These are phyloP conservation scores for Niebla homalea DNA, from an alignment of 495 filamentous ascomycete species.

Conservation along the genomic window DNA sequence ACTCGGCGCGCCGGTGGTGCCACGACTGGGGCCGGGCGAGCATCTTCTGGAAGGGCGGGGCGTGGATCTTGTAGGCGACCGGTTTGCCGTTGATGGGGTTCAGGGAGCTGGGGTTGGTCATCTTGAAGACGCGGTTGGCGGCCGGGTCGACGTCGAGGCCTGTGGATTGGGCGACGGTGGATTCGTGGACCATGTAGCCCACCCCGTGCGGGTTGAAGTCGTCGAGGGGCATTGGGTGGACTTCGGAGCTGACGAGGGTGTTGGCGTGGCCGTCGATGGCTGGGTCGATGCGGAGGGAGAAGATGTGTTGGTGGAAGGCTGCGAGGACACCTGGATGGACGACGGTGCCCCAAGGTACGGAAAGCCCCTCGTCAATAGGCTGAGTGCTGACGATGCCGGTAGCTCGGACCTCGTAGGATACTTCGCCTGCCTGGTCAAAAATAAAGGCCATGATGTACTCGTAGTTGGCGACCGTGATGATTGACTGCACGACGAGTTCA, in stretches of 20 bases:
- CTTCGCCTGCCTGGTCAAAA: conserved; percentile 73
- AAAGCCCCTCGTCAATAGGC: conserved; percentile 58
- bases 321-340: conserved; percentile 78
- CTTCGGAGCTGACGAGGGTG: conserved; percentile 57
- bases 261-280: conserved; percentile 64
- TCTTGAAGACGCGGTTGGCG: conserved; percentile 63
- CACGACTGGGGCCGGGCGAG: conserved; percentile 54
- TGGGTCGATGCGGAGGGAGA: conserved; percentile 77
- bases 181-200: conserved; percentile 57
- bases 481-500: conserved; percentile 57
- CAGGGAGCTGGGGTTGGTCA: conserved; percentile 52
- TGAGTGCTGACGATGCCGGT: conserved; percentile 79
- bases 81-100: conserved; percentile 66
- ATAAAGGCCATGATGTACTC: conserved; percentile 77
- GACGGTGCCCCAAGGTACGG: conserved; percentile 66
- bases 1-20: conserved; percentile 66
- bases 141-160: conserved; percentile 49
- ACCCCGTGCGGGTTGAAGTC: conserved; percentile 67
- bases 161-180: conserved; percentile 44
- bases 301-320: conserved; percentile 77
- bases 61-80: conserved; percentile 65
- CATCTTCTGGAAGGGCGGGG: conserved; percentile 66
- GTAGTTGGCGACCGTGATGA: conserved; percentile 70
- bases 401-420: conserved; percentile 69
- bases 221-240: conserved; percentile 56